These are phyloP conservation scores for Lyophyllum atratum DNA, from an alignment of 768 basidiomycete species.

Conservation along the genomic window DNA sequence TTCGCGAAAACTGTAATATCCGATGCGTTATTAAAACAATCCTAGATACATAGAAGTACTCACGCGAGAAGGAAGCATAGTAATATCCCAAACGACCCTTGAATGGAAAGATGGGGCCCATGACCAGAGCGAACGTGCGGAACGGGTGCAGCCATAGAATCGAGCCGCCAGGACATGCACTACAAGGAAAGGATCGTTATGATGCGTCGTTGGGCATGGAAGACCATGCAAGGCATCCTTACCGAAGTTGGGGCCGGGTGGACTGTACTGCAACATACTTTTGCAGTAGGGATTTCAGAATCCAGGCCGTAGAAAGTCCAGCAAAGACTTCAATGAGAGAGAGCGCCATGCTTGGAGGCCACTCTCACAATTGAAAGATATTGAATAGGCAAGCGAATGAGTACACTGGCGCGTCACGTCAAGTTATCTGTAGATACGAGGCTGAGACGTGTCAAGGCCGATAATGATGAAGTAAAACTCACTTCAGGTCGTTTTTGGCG, in stretches of 20 bases:
- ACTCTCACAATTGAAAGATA: not conserved
- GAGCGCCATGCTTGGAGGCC: conserved; percentile 7
- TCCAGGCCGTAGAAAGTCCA: conserved; percentile 13
- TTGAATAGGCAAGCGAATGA: not conserved
- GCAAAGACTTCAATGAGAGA: conserved; percentile 10
- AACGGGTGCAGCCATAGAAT: conserved; percentile 33
- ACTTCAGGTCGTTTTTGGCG: not conserved
- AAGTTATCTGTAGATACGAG: not conserved
- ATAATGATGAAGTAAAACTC: not conserved
- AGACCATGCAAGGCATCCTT: not conserved
- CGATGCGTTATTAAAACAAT: not conserved
- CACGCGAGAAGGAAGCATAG: conserved; percentile 36
- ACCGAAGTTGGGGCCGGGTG: conserved; percentile 11
- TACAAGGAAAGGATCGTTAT: not conserved
- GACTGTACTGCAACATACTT: conserved; percentile 14
- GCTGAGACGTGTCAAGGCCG: too few species aligned
- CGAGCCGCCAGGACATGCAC: conserved; percentile 20
- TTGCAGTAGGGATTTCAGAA: conserved; percentile 12
- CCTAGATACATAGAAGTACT: not conserved
- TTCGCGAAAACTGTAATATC: conserved; percentile 34
- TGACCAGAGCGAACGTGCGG: conserved; percentile 20
- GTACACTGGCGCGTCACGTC: not conserved
- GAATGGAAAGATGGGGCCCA: conserved; percentile 35
- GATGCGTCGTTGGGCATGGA: not conserved
- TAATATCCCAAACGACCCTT: conserved; percentile 33